A percentile compares a stretch with the other conserved stretches of the same genome.
These are phyloP conservation scores for Mycena rebaudengoi DNA, from an alignment of 768 basidiomycete species.

Conservation along the genomic window DNA sequence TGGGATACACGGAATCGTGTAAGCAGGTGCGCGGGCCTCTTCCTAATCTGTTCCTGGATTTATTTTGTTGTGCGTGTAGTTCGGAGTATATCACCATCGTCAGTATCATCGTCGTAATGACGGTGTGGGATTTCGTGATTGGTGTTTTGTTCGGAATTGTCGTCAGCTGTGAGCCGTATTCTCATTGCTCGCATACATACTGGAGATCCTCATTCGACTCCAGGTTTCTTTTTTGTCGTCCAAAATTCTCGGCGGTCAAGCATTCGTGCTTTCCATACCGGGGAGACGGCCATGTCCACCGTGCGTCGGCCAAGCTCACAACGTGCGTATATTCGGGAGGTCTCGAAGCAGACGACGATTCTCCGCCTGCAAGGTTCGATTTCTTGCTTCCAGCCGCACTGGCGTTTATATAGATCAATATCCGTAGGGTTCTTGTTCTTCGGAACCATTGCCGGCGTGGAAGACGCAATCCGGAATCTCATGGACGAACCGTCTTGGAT, in stretches of 20 bases:
- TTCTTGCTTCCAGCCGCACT: too few species aligned
- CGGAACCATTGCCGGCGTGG: constrained; percentile 91
- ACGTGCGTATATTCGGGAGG: constrained; percentile 89
- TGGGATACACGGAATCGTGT: constrained; percentile 96
- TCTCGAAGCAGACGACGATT: constrained; percentile 90
- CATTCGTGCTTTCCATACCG: constrained; percentile 85
- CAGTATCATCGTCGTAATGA: constrained; percentile 93
- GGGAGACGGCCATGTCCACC: constrained; percentile 86
- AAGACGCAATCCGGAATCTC: constrained; percentile 82
- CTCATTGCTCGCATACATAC: not conserved
- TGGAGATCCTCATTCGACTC: not conserved
- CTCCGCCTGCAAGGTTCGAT: constrained; percentile 84
- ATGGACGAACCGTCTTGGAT: constrained; percentile 78
- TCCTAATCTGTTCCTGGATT: not conserved
- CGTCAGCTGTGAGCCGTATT: constrained; percentile 74
- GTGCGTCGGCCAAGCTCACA: constrained; percentile 91
- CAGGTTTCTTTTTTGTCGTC: constrained; percentile 96
- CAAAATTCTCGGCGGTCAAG: constrained; percentile 89
- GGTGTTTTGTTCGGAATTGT: constrained; percentile 94
- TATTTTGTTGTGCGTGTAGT: constrained; percentile 44
- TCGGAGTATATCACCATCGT: constrained; percentile 84
- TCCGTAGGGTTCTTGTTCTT: constrained; percentile 87
- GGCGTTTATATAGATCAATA: too few species aligned
- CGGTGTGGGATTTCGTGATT: constrained; percentile 91
- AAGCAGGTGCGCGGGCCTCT: constrained; percentile 59